Percentiles rank a stretch among this genome's conserved stretches.
These are phyloP conservation scores for Saccharomycopsis malanga DNA, from an alignment of 805 yeast genomes.

Conservation along the genomic window DNA sequence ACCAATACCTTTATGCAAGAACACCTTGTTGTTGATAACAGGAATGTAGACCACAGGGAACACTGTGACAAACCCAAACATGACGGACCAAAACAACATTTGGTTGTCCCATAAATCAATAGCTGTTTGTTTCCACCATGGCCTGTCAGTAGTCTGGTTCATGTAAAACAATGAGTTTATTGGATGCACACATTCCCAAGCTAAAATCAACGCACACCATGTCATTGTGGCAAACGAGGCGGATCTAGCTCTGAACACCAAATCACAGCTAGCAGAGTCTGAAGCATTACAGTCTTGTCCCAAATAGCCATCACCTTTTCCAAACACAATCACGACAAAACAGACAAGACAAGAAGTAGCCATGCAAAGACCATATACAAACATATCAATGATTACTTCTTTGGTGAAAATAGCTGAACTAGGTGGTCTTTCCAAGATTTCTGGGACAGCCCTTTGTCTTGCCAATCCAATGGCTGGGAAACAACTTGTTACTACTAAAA, in stretches of 20 bases:
- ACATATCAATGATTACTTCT: constrained; percentile 63
- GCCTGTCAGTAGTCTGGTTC: constrained; percentile 58
- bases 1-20: constrained; percentile 62
- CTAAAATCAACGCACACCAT: constrained; percentile 75
- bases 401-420: constrained; percentile 56
- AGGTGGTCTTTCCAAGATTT: constrained; percentile 59
- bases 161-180: constrained; percentile 62
- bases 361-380: constrained; percentile 66
- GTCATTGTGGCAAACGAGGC: constrained; percentile 76
- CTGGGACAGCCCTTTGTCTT: constrained; percentile 56
- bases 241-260: constrained; percentile 70
- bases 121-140: constrained; percentile 48
- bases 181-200: constrained; percentile 79
- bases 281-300: constrained; percentile 55
- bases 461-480: constrained; percentile 84
- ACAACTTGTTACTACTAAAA: constrained; percentile 69
- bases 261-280: constrained; percentile 41
- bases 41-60: constrained; percentile 86
- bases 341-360: constrained; percentile 62
- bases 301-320: constrained; percentile 55
- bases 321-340: constrained; percentile 62
- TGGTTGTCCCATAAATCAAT: constrained; percentile 66
- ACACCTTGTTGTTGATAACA: constrained; percentile 72
- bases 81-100: constrained; percentile 74
- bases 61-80: constrained; percentile 60